Base-by-base conservation (phyloP, 768 basidiomycete species). In the Gymnopilus junonius region DNA sequence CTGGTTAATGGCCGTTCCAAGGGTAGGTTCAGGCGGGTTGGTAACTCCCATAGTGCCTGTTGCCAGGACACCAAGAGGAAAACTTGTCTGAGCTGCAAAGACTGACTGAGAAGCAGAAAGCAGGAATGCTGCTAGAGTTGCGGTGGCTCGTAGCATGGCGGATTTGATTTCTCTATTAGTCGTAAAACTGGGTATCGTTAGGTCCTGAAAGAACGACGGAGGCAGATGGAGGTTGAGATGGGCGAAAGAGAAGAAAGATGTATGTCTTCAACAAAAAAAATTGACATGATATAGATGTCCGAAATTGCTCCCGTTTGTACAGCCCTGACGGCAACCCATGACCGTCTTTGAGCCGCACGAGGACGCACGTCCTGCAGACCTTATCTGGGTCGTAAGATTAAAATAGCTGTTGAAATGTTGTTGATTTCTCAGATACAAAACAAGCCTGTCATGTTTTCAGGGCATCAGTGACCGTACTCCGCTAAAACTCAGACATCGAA, bases 1-100 rank as follows among this genome's bases (percentile, higher is more conserved):
- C 65, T 82, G 81, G 73, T 82, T 79, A 37, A 82, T 77, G 0
- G 71, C 21, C 12, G 80, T 81, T 6, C 76, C 76, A 55, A 76
- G 64, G 0, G 79, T 82, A 2, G 80, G 71, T 50, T 70, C 59
- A 11, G 80, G 79, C 3, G 80, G 80, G 64, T 81, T 81, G 5
- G 79, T 81, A 0, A 67, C 55, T 25, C 80, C 80, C 69, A 74
- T 73, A 0, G 80, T 80, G 1, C 81, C 81, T 1, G 80, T 80
- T 0, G 78, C 80, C 35, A 81, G 68, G 32, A 81, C 81, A 35
- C 80, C 80, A 8, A 66, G 67, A 46, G 71, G 72, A 56, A 74
- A 73, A 27, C 51, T 62, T 0, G 61, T 56, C 35, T 64, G 62
- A n/a, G 48, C 48, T 15, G 62, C 70, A 12, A 12, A 37, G 7